Conservation (phyloP, 2,329 filamentous ascomycete species). For the Aspergillus pseudoviridinutans region DNA sequence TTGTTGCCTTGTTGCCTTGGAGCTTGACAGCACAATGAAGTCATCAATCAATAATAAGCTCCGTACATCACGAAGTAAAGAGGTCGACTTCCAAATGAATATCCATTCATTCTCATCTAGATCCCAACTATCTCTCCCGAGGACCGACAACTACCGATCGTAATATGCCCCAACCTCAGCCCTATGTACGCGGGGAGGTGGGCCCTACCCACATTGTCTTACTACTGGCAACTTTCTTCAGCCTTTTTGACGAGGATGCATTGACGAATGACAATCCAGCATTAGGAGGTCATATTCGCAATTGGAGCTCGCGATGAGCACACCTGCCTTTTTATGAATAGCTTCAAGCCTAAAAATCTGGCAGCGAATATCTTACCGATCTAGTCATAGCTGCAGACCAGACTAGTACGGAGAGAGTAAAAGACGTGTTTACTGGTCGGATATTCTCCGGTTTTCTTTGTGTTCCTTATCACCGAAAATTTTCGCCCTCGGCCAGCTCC, state of each 20-base stretch:
- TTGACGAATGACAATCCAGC: background rate
- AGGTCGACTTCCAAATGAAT: background rate
- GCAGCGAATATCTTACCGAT: background rate
- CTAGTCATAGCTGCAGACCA: background rate
- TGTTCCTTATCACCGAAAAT: background rate
- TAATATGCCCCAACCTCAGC: conserved; percentile 4
- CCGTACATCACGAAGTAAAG: too few species aligned
- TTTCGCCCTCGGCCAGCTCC: background rate
- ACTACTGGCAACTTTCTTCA: background rate
- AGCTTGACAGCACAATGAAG: background rate
- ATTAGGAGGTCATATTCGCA: conserved; percentile 1
- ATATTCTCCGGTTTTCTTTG: background rate
- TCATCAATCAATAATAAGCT: background rate
- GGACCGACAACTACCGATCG: background rate
- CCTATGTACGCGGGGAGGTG: conserved; percentile 12
- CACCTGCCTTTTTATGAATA: background rate
- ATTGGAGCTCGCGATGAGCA: background rate
- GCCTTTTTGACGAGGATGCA: background rate
- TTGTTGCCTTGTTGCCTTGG: background rate
- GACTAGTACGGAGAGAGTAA: background rate
- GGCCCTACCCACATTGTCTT: conserved; percentile 2
- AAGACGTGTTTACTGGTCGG: background rate
- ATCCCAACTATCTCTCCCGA: background rate
- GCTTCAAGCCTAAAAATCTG: background rate
- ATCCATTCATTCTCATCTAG: background rate